phyloP scores from a whole-genome alignment of 768 basidiomycete genomes.

The Lactifluus subvellereus region DNA sequence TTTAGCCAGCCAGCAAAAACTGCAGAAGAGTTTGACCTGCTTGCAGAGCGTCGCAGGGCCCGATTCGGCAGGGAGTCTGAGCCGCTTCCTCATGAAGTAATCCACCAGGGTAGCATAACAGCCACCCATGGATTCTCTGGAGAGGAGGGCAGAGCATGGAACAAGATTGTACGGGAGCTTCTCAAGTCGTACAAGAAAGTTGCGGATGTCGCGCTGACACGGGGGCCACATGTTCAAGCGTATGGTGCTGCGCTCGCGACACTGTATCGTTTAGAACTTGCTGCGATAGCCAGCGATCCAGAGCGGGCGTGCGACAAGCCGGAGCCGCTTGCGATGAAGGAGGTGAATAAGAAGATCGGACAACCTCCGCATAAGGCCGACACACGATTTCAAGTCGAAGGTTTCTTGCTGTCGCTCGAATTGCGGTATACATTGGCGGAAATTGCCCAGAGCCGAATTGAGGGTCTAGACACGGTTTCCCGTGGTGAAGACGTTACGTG shows the following conservation, averaged over 20 bases:
- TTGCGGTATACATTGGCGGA: constrained; percentile 32
- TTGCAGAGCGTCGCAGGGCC: background rate
- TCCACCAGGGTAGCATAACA: constrained; percentile 19
- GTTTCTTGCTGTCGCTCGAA: constrained; percentile 33
- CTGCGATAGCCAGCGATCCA: constrained; percentile 24
- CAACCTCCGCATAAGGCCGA: constrained; percentile 35
- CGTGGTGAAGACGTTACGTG: constrained; percentile 1
- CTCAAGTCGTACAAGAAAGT: constrained; percentile 27
- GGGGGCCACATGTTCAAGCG: constrained; percentile 32
- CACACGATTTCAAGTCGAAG: constrained; percentile 33
- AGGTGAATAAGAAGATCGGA: constrained; percentile 31
- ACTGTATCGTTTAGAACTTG: constrained; percentile 31
- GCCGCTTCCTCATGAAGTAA: constrained; percentile 18
- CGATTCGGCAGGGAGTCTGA: constrained; percentile 17
- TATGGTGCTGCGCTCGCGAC: constrained; percentile 33
- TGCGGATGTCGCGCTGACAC: constrained; percentile 26
- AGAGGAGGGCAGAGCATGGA: constrained; percentile 29
- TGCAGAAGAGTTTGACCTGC: background rate
- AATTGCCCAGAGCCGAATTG: constrained; percentile 29
- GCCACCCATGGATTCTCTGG: constrained; percentile 22
- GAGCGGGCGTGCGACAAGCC: constrained; percentile 25
- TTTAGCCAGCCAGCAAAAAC: background rate
- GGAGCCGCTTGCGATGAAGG: constrained; percentile 28
- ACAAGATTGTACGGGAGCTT: constrained; percentile 22
- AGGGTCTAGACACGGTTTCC: constrained; percentile 10